Conservation (phyloP, 139 green algal species). For the Eudorina sp. region DNA sequence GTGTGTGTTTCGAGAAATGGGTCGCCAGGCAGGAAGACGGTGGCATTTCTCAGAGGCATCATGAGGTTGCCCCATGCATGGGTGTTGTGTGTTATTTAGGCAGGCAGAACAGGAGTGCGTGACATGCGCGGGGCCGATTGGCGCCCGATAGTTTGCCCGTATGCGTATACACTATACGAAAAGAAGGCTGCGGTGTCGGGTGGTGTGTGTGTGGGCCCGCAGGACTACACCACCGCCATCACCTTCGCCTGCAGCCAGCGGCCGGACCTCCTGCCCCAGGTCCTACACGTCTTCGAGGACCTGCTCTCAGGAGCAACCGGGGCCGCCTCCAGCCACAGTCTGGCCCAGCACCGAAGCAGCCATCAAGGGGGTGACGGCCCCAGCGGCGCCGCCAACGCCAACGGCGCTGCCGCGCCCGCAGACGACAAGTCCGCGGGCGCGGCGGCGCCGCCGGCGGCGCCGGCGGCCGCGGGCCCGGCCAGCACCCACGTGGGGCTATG, state of each 20-base stretch:
- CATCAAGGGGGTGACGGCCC: background rate
- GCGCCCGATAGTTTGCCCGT: too few relatives aligned
- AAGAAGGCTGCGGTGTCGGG: too few relatives aligned
- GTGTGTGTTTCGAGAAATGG: too few relatives aligned
- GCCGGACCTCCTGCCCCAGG: background rate
- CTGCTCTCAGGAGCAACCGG: slow-evolving; percentile 26
- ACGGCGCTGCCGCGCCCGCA: background rate
- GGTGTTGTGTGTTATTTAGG: too few relatives aligned
- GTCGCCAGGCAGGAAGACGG: too few relatives aligned
- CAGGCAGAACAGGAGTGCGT: too few relatives aligned
- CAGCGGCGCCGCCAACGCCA: background rate
- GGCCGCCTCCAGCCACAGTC: background rate
- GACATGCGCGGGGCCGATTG: too few relatives aligned
- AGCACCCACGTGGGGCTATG: slow-evolving; percentile 36
- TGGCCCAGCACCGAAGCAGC: too few relatives aligned
- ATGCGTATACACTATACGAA: too few relatives aligned
- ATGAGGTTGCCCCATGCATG: too few relatives aligned
- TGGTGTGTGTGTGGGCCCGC: background rate
- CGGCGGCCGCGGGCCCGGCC: slow-evolving; percentile 1
- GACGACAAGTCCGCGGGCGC: background rate
- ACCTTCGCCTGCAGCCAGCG: slow-evolving; percentile 22
- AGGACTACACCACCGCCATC: slow-evolving; percentile 44
- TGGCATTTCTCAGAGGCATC: too few relatives aligned
- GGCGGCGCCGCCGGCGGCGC: too few relatives aligned
- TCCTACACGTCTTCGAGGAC: slow-evolving; percentile 31